Evolutionary conservation across 805 yeast species (phyloP), one percentile per base, ranked within the genome.

Genomic region (Ogataea angusta): DNA sequence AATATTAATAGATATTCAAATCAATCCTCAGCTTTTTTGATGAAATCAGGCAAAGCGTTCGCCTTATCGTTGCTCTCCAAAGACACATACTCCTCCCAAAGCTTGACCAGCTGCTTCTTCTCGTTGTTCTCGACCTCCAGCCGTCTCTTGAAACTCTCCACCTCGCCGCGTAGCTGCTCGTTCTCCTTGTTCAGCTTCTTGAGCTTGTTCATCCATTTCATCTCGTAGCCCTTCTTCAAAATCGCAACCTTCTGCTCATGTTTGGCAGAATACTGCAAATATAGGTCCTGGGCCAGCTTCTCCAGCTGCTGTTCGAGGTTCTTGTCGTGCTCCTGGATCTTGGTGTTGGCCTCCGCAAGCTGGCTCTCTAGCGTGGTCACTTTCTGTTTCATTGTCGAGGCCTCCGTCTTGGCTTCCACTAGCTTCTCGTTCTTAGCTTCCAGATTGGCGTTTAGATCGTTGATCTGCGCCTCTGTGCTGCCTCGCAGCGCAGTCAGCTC

Each of bases 211-310:
- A 70, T 63, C 69, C 74, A 76, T 51, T 75, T 78, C 23, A 66
- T 62, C 50, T 78, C 83, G 54, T 75, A 78, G 2, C 77, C 79
- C 42, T 73, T 71, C 56, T 77, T 82, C 53, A 81, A 64, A 23
- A 77, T 73, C 10, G 72, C 70, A 7, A 85, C 83, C 59, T 85
- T 85, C 38, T 76, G 74, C 46, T 81, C 86, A 54, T 86, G 95
- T 56, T 86, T 85, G 36, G 82, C 78, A 2, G 87, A 76, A 54
- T 85, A 85, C 56, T 82, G 89, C 27, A 75, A 69, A 53, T 85
- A 85, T 9, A 85, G 65, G 50, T 81, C 86, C 44, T 78, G 81
- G 0, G 90, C 85, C 34, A 85, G 62, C 46, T 77, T 74, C 46
- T 79, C 78, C 27, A 82, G 62, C 52, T 76, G 73, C 42, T 68